Evolutionary conservation across 352 stramenopile species (phyloP), one percentile per base, ranked within the genome.

Genomic region (Phytopythium ostracodes): DNA sequence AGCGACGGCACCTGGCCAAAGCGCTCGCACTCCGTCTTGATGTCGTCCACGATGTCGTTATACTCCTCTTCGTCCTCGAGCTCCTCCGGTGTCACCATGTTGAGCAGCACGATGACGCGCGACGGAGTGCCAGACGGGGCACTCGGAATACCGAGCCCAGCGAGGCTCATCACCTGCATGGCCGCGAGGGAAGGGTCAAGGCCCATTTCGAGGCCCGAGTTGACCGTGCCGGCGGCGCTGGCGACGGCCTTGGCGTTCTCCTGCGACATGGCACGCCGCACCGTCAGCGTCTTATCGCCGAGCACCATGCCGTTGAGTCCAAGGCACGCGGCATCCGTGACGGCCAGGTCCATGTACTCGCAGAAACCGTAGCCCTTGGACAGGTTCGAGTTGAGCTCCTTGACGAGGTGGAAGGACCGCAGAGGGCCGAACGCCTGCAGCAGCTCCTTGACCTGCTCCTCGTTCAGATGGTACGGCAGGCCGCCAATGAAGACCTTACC

Each of bases 401-500:
- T 98, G 44, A 99, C 95, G 47, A 99, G 81, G 68, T 99, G 94
- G 77, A 99, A 98, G 18, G 96, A 96, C 62, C 94, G 87, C 50
- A 98, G 75, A 42, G 83, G 72, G 1, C 97, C 97, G 75, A 99
- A 99, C 1, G 97, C 91, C 70, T 95, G 80, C 42, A 99, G 77
- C 56, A 99, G 71, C 67, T 98, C 91, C 55, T 92, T 93, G 36
- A 98, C 86, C 77, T 99, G 94, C 53, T 96, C 84, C 55, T 99
- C 97, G 33, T 89, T 96, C 15, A 99, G 73, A 65, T 99, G 91
- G 77, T 99, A 98, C 38, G 97, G 97, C 29, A 99, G 78, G 44
- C 94, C 97, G 25, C 97, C 96, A 49, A 99, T 93, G 68, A 99
- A 99, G 59, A 99, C 93, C 73, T 99, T 99, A 74, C 98, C 96